Base-by-base conservation (phyloP, 2,329 filamentous ascomycete genomes). In the Colletotrichum lindemuthianum region DNA sequence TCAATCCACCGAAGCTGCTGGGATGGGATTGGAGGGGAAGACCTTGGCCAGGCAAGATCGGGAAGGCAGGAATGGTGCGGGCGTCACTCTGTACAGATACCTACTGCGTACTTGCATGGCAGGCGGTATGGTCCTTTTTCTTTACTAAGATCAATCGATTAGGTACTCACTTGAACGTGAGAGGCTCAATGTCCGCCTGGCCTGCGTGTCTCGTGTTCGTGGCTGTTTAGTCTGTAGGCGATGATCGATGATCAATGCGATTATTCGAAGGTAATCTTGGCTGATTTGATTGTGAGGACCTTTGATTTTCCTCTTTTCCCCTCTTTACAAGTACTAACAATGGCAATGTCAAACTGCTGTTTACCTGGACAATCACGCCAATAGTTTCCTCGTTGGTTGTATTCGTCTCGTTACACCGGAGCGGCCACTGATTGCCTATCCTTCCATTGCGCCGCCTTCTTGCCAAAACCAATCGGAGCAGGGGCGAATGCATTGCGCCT, bases 341-440 rank as follows among this genome's bases (percentile, higher is more conserved):
- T 45, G 41, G 47, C 32, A 41, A 24, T 24, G 4, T 24, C 5
- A 24, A 24, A 24, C 24, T 24, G 24, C 24, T 4, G 24, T 24
- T 4, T 24, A 24, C 24, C 36, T 24, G 41, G 24, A n/a, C 9
- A 39, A 45, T 50, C 34, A 10, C 16, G 15, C 36, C 34, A 32
- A 40, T 37, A 9, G 5, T 32, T n/a, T 8, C 4, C 15, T 39
- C 9, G 3, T n/a, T 24, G 47, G 34, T 37, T 15, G 12, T 37
- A 10, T 54, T 12, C 44, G 39, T 34, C n/a, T 50, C 16, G 47
- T 63, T 63, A 59, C 59, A 63, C 45, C 16, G 36, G 41, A 44
- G 45, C 24, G 16, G 11, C 12, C 10, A 40, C 12, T 55, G 44
- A 54, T 54, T 54, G 33, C 9, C n/a, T n/a, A n/a, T n/a, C n/a